Base-by-base conservation (phyloP, 495 filamentous ascomycete genomes). In the Xylaria scruposa region DNA sequence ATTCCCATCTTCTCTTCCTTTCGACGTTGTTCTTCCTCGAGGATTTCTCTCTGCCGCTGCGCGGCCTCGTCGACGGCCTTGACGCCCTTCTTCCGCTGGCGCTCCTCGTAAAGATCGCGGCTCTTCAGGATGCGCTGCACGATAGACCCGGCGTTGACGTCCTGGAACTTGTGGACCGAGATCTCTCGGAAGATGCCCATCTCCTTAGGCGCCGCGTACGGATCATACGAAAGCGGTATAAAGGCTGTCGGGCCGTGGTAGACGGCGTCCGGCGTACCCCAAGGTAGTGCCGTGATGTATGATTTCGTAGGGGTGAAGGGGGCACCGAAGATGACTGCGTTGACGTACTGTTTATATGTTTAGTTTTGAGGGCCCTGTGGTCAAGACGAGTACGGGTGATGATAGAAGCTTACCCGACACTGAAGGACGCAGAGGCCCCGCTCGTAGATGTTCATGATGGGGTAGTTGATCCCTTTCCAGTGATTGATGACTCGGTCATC, bases 371-470 rank as follows among this genome's bases (percentile, higher is more conserved):
- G 49, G 38, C 38, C 6, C 8, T 40, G 66, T 8, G 0, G 5
- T 29, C 0, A 19, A 21, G 6, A 1, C 51, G 61, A 19, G 31
- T 61, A 60, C 0, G 58, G 19, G 15, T 21, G 4, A 29, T 10
- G 1, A 60, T 36, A 36, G 13, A n/a, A 38, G 56, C 91, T 74
- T 86, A 96, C 94, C 74, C 90, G 89, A 80, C 96, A 99, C 75
- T 98, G 96, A 42, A 98, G 86, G 51, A 98, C 96, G 80, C 96
- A 98, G 26, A 99, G 90, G 7, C 94, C 94, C 62, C 96, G 90
- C 85, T 99, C 96, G 76, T 94, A 97, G 49, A 98, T 94, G 82
- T 97, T 98, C 96, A 98, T 99, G 79, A 99, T 98, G 1, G 96
- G 96, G 79, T 98, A 98, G 81, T 99, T 99, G 73, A 97, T 84